These are phyloP conservation scores for Nigrospora sphaerica DNA, from an alignment of 2,329 filamentous ascomycete genomes.

Conservation along the genomic window DNA sequence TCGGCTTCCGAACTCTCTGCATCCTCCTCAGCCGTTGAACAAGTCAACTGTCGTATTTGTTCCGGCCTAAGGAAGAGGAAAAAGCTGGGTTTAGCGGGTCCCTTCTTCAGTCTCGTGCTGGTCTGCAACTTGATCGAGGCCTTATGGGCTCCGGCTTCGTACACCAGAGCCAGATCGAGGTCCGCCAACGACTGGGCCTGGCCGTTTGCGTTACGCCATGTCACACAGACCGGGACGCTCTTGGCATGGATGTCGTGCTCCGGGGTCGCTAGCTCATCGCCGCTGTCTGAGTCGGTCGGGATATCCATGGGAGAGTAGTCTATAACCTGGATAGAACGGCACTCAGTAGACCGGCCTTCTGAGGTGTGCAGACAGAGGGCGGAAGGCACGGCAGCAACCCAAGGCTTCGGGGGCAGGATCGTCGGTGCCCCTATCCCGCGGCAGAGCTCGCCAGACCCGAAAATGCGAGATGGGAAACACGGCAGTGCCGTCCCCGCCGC, in stretches of 20 bases:
- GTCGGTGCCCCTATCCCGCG: no score
- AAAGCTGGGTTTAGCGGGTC: slow-evolving; percentile 1
- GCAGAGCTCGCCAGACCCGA: no score
- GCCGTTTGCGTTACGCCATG: neutral
- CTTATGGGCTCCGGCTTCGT: neutral
- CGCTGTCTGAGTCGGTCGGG: slow-evolving; percentile 3
- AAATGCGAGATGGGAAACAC: neutral
- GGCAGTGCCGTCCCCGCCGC: slow-evolving; percentile 4
- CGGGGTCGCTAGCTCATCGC: neutral
- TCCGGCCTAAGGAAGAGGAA: neutral
- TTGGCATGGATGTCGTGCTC: neutral
- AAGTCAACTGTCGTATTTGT: neutral
- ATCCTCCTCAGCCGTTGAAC: neutral
- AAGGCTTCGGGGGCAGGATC: no score
- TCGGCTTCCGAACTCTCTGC: neutral
- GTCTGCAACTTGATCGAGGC: slow-evolving; percentile 1
- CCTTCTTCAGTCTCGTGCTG: slow-evolving; percentile 1
- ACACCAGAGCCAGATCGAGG: neutral
- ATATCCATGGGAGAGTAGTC: slow-evolving; percentile 1
- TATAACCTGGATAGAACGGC: neutral
- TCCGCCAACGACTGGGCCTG: neutral
- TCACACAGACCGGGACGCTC: slow-evolving; percentile 1
- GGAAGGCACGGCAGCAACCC: no score
- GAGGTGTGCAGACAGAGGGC: no score
- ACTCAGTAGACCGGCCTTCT: no score